Evolutionary conservation across 2,329 filamentous ascomycete species (phyloP), one percentile per base, ranked within the genome.

Genomic region (Bertia moriformis): DNA sequence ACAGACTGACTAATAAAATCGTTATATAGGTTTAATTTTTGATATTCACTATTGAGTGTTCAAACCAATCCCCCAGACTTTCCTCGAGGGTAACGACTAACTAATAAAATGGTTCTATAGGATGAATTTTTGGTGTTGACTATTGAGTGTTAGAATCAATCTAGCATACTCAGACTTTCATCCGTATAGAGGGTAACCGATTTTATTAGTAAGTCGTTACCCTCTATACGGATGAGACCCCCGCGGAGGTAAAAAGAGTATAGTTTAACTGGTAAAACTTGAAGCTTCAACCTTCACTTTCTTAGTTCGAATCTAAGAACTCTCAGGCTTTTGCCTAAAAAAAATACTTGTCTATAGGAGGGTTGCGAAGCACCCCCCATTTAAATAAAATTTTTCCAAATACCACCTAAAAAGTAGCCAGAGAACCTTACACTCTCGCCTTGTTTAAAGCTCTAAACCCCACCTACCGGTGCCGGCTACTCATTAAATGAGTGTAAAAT

Each of bases 11-110:
- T n/a, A n/a, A n/a, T n/a, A n/a, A n/a, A n/a, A n/a, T n/a, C 37
- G 35, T 40, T 41, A 43, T 41, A 19, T 40, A 22, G 39, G 40
- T 42, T 38, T 35, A 24, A 33, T 39, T 30, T 22, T 41, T n/a
- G n/a, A n/a, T n/a, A n/a, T n/a, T 27, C 7, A 27, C n/a, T 27
- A 27, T 27, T 46, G 40, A 40, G 44, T 38, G 43, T 45, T 46
- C 45, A 48, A 44, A 45, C 41, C 24, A 41, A 27, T 10, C n/a
- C 7, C n/a, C 7, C n/a, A 27, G 7, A 27, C 7, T 27, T 27
- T 27, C n/a, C n/a, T 27, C 22, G 7, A 27, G n/a, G n/a, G n/a
- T n/a, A n/a, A n/a, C n/a, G n/a, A n/a, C n/a, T n/a, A n/a, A n/a
- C n/a, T n/a, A n/a, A n/a, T n/a, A n/a, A n/a, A n/a, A n/a, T n/a